Base-by-base conservation (phyloP, 768 basidiomycete genomes). In the Naematelia encephala region DNA sequence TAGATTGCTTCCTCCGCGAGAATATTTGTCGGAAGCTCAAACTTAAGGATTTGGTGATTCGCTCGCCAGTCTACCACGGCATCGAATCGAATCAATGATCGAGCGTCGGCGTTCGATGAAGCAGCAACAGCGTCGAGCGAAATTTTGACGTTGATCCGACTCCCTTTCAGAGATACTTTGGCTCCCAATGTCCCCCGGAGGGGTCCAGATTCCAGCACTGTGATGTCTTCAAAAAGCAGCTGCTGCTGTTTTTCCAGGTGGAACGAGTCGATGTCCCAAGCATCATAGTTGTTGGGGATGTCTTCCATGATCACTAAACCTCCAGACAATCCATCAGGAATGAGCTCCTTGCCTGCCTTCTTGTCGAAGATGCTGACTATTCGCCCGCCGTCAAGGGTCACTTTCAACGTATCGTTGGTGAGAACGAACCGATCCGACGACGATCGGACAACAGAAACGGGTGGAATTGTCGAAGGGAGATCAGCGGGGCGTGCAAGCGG, bases 261-360 rank as follows among this genome's bases (percentile, higher is more conserved):
- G 76, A 92, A 91, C 26, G 92, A 84, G 69, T 98, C 92, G 60
- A 93, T 90, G 77, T 93, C 90, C 88, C 67, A 39, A 16, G 45
- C 51, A 28, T 73, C 72, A 67, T 67, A 70, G 51, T 52, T 64
- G 46, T 72, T 72, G 8, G 80, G 80, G 48, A 85, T 82, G 77
- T 97, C 94, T 68, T 94, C 86, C 75, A 91, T 94, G 60, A 96
- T 88, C 45, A 92, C 84, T 51, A 97, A 74, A 10, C 94, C 94
- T 52, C 90, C 94, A 3, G 86, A 87, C 50, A 81, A 70, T 2
- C 89, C 90, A 11, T 47, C 8, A 0, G 83, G 69, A 53, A 97
- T 83, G 11, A 99, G 82, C 75, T 98, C 92, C 21, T 92, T 89
- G 8, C 89, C 89, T 56, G 19, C 44, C 1, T 30, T n/a, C 57